These are phyloP conservation scores for Colletotrichum costaricense DNA, from an alignment of 2,329 filamentous ascomycete genomes.

Conservation along the genomic window DNA sequence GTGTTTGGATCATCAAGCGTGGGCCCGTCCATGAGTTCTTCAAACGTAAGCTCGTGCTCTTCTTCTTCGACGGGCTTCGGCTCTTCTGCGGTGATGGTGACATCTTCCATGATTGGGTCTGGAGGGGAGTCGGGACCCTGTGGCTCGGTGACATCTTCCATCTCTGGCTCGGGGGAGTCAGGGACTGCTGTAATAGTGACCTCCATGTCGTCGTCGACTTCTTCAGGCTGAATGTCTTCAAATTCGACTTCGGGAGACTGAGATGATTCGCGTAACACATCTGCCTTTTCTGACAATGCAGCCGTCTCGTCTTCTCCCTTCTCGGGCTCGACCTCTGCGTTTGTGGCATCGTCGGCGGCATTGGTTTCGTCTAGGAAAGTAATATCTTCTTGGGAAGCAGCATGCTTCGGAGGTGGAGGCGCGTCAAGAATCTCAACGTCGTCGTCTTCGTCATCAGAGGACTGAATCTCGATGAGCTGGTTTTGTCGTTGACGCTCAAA, in stretches of 20 bases:
- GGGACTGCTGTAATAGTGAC: constrained; percentile 38
- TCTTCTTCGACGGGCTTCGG: constrained; percentile 2
- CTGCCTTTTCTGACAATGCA: neutral
- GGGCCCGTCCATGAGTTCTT: constrained; percentile 40
- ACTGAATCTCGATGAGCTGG: constrained; percentile 71
- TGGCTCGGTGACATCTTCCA: constrained; percentile 46
- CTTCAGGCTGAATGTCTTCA: constrained; percentile 48
- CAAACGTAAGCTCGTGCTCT: constrained; percentile 33
- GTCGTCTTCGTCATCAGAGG: constrained; percentile 67
- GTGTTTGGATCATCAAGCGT: constrained; percentile 24
- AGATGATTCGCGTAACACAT: neutral
- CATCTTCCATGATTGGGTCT: constrained; percentile 25
- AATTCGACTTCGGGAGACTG: constrained; percentile 45
- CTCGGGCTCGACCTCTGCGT: neutral
- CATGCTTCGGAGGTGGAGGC: constrained; percentile 47
- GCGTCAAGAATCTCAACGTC: constrained; percentile 69
- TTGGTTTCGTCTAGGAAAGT: constrained; percentile 30
- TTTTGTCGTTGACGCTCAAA: constrained; percentile 56
- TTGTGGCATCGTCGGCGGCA: neutral
- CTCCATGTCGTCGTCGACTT: constrained; percentile 45
- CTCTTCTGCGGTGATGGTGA: neutral
- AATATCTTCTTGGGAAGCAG: neutral
- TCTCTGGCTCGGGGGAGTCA: constrained; percentile 47
- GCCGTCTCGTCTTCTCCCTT: neutral
- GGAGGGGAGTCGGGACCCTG: constrained; percentile 16